A percentile compares a stretch with the other conserved stretches of the same genome.
Conservation (phyloP, 2,329 filamentous ascomycete species). For the Ophiostoma perfectum region DNA sequence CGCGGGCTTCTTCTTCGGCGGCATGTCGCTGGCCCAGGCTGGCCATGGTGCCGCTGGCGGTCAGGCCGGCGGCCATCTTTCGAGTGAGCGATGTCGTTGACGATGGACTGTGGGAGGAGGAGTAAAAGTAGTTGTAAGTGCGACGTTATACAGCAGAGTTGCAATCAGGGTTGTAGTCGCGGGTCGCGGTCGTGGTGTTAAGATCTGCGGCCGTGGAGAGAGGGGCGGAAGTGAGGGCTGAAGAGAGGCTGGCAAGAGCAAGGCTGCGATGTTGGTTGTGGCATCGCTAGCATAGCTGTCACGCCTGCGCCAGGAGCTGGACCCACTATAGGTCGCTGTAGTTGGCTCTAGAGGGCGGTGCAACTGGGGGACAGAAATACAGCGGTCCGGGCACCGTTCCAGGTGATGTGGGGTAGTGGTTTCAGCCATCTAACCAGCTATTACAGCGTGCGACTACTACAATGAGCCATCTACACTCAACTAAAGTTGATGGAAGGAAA, state of each 20-base stretch:
- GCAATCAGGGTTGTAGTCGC: not conserved
- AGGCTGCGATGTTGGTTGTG: not conserved
- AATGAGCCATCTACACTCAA: too few relatives aligned
- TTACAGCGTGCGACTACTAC: too few relatives aligned
- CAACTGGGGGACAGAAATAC: not conserved
- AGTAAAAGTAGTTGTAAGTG: not conserved
- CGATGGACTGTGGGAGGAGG: not conserved
- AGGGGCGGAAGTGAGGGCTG: not conserved
- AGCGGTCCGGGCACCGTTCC: not conserved
- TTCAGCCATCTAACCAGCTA: too few relatives aligned
- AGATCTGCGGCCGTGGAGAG: not conserved
- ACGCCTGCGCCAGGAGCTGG: not conserved
- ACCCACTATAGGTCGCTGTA: not conserved
- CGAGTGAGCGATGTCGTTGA: slow-evolving; percentile 1
- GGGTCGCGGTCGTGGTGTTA: not conserved
- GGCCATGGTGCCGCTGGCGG: slow-evolving; percentile 29
- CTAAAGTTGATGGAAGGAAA: too few relatives aligned
- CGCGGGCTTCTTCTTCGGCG: slow-evolving; percentile 61
- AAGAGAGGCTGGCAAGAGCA: not conserved
- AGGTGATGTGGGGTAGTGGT: not conserved
- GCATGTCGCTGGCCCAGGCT: slow-evolving; percentile 40
- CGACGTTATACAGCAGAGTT: too few relatives aligned
- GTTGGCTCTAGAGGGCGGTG: not conserved
- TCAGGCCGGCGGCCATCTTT: slow-evolving; percentile 49
- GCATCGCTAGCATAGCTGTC: not conserved